Evolutionary conservation across 306 rosid genomes (phyloP), one percentile per base, ranked within the genome.

Genomic region (Cucurbita moschata): DNA sequence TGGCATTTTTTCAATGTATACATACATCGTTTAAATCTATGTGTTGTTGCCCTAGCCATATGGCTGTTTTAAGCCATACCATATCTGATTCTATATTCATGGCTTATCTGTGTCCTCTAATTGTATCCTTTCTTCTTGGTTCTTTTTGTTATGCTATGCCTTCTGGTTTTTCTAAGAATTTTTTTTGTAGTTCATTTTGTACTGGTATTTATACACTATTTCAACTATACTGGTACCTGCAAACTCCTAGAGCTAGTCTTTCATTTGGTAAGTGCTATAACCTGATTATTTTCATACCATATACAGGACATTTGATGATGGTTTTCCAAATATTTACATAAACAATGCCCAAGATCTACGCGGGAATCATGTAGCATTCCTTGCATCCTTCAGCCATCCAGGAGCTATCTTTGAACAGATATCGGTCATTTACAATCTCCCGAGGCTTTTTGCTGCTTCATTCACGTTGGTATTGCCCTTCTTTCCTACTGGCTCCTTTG

Each of bases 401-500:
- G 97, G 85, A 52, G 91, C 88, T 40, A 89, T 94, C 68, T 94
- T 94, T 78, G 99, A 94, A 82, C 99, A 94, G 78, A 91, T 94
- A 55, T 94, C 99, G 38, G 99, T 91, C 40, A 84, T 89, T 67
- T 94, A 91, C 77, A 92, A 96, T 69, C 95, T 94, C 63, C 96
- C 99, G 0, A 91, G 96, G 51, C 83, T 94, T 62, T 94, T 94
- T 76, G 89, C 88, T 78, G 97, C 98, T 61, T 93, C 99, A 74
- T 94, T 91, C 86, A 85, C 97, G 18, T 80, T 94, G 80, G 99
- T 94, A 4, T 82, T 94, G 88, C 99, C 99, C 73, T 94, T 94
- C 81, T 94, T 94, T 77, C 99, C 99, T 35, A 94, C 97, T 50
- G 99, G 99, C 71, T 90, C 99, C 55, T 91, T 94, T 81, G 99